Evolutionary conservation across 2,329 filamentous ascomycete genomes (phyloP), one percentile per base, ranked within the genome.

Genomic region (Myrmaecium sp.): DNA sequence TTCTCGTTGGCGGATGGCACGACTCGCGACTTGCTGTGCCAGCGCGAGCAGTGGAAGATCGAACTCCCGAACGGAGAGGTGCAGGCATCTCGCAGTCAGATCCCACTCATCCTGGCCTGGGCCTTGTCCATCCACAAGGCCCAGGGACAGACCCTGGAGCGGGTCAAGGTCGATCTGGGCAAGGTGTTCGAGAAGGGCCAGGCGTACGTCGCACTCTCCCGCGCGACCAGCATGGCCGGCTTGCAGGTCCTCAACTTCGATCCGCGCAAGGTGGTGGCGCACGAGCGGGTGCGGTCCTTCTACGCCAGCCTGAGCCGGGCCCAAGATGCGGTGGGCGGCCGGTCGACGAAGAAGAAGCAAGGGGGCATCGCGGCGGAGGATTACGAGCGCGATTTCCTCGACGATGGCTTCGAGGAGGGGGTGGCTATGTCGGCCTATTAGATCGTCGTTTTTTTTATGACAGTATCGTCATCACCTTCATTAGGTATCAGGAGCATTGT

Each of bases 81-180:
- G 1, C 83, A 93, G 49, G 89, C 89, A 2, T 80, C 81, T 33
- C 77, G 89, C 20, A 66, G 66, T 23, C 64, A 69, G 32, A 52
- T 69, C 4, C 89, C 89, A 1, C 63, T 98, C 26, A 95, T 98
- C 35, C 63, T 98, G 16, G 89, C 89, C 0, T 98, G 89, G 89
- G 89, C 89, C 2, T 57, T 98, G 12, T 93, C 83, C 1, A 98
- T 98, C 32, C 89, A 98, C 60, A 98, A 98, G 54, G 89, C 89
- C 1, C 86, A 95, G 48, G 86, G 86, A 2, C 86, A 95, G 50
- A 95, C 86, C 1, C 58, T 94, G 14, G 83, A 92, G 44, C 67
- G 86, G 26, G 89, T 98, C 32, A 92, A 92, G 45, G 89, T 98
- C 14, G 83, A 98, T 46, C 62, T 98, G 1, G 79, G 82, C 16